phyloP scores from a whole-genome alignment of 257 asterid species.

The Solanum pennellii region DNA sequence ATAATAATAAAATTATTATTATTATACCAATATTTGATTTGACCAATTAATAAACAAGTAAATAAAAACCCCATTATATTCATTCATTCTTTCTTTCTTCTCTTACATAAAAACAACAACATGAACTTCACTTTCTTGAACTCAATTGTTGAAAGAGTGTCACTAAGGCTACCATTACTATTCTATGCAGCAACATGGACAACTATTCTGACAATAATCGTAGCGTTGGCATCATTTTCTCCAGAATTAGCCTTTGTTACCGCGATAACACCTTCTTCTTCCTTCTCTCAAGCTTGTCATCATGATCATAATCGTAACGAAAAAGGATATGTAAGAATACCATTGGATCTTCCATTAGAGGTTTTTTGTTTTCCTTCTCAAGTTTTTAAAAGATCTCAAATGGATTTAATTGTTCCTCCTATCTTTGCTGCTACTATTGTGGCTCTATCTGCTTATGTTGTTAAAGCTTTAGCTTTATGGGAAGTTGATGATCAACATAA shows the following conservation, averaged over 20 bases:
- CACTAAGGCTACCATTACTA: conserved; percentile 40
- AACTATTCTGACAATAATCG: conserved; percentile 43
- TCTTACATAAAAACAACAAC: neutral
- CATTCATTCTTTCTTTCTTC: neutral
- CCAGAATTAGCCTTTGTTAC: conserved; percentile 88
- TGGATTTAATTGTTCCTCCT: conserved; percentile 70
- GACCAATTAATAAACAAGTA: neutral
- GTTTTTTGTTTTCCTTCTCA: conserved; percentile 46
- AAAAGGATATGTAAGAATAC: conserved; percentile 39
- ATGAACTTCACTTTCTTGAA: conserved; percentile 37
- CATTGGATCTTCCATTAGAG: conserved; percentile 64
- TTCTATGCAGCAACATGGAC: conserved; percentile 75
- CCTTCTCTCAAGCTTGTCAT: conserved; percentile 33
- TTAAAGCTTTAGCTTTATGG: conserved; percentile 67
- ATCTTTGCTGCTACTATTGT: conserved; percentile 68
- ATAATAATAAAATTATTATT: neutral
- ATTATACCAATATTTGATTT: neutral
- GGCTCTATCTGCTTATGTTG: conserved; percentile 49
- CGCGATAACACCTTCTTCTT: conserved; percentile 35
- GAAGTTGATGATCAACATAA: conserved; percentile 40
- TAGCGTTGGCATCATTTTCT: conserved; percentile 63
- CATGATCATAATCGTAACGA: neutral
- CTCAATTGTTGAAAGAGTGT: conserved; percentile 20
- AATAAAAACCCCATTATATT: neutral
- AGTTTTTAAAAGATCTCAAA: conserved; percentile 35